These are phyloP conservation scores for Suillus spraguei DNA, from an alignment of 768 basidiomycete genomes.

Conservation along the genomic window DNA sequence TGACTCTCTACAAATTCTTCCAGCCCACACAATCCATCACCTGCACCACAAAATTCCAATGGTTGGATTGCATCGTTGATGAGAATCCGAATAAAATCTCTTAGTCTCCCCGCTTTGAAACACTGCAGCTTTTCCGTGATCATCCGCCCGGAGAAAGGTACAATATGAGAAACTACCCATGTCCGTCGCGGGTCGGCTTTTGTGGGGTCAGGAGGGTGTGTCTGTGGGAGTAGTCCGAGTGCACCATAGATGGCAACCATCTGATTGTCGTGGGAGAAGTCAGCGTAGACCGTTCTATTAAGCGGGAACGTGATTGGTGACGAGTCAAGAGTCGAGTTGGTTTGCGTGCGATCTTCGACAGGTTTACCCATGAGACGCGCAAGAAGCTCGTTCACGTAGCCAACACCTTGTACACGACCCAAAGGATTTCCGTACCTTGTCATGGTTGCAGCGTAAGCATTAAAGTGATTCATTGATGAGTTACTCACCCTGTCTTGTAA, in stretches of 20 bases:
- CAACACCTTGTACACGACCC: conserved; percentile 81
- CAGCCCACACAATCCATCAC: conserved; percentile 60
- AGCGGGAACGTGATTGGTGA: conserved; percentile 75
- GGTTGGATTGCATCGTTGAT: conserved; percentile 76
- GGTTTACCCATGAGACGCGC: conserved; percentile 70
- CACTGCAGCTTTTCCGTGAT: conserved; percentile 72
- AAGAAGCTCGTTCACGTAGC: conserved; percentile 88
- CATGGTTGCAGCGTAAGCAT: conserved; percentile 4
- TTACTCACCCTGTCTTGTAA: conserved; percentile 69
- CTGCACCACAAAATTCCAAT: conserved; percentile 59
- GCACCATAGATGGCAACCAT: conserved; percentile 78
- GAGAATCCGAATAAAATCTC: conserved; percentile 68
- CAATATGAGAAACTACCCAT: conserved; percentile 62
- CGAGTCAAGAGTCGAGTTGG: conserved; percentile 69
- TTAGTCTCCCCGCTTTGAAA: conserved; percentile 19
- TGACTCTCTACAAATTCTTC: conserved; percentile 68
- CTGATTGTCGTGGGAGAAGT: conserved; percentile 86
- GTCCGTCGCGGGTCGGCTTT: conserved; percentile 29
- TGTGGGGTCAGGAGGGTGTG: conserved; percentile 17
- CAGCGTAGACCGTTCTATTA: conserved; percentile 65
- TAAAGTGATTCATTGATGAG: background rate
- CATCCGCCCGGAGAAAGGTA: conserved; percentile 78
- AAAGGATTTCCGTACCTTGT: conserved; percentile 65
- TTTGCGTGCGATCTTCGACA: conserved; percentile 70
- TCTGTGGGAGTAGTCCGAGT: conserved; percentile 54